Base-by-base conservation (phyloP, 208 protist genomes). In the Eutreptiella sp. region DNA sequence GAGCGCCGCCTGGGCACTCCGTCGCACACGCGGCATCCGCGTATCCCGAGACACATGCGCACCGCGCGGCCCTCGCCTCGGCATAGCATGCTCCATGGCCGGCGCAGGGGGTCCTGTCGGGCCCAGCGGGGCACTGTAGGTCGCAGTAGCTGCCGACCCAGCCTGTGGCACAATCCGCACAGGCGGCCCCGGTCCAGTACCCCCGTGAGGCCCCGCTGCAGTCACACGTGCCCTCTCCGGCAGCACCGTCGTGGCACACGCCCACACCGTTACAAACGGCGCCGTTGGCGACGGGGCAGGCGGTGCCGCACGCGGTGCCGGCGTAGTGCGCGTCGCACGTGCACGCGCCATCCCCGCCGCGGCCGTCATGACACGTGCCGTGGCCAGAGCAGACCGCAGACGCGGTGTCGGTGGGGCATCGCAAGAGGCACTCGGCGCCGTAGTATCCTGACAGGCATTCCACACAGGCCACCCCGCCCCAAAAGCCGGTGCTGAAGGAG, bases 281-380 rank as follows among this genome's bases (percentile, higher is more conserved):
- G 21, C 19, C 19, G 26, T 9, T 11, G 19, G n/a, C 16, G 9
- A 21, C 19, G 9, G 43, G 43, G 43, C 43, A 48, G 21, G 9
- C 9, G 19, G 9, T 14, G 9, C 19, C 9, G 43, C 43, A 48
- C 43, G n/a, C 9, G 26, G 26, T 14, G 23, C 43, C 43, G 43
- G 19, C 43, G 43, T 29, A 48, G 23, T 24, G 19, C 21, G 19
- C 26, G 16, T n/a, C 43, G 43, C 43, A 64, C 5, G 46, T n/a
- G 53, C 58, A 64, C 50, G 46, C 4, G 9, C 58, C 58, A 31
- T 43, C 29, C 5, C 48, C 58, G 7, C 23, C 19, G 16, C 24
- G 43, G 21, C 58, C 58, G 21, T 64, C 35, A 58, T 48, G 16
- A 58, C 61, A 67, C 9, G 23, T 57, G 19, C 61, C 61, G 55